phyloP scores from a whole-genome alignment of 2,329 filamentous ascomycete genomes.

The Ophiocordyceps unilateralis region DNA sequence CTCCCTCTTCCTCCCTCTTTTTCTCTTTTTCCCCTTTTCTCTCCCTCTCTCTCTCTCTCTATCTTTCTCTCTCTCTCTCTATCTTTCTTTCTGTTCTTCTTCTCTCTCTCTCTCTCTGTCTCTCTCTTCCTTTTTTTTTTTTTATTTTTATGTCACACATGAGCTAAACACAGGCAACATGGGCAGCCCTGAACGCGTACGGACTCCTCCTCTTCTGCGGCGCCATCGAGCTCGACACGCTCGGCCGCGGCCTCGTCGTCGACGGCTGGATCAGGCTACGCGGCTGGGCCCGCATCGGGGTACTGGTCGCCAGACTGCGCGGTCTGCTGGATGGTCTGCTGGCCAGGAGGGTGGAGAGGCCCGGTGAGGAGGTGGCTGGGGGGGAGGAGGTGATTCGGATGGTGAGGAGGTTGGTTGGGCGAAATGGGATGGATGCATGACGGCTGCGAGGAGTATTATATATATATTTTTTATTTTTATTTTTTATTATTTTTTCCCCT shows the following conservation, averaged over 20 bases:
- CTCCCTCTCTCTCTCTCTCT: not conserved
- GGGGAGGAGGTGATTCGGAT: constrained; percentile 54
- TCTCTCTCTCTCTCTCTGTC: no score
- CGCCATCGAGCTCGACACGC: constrained; percentile 67
- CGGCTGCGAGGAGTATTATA: no score
- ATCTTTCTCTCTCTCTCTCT: no score
- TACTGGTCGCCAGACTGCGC: constrained; percentile 66
- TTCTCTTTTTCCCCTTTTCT: constrained; percentile 1
- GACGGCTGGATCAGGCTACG: constrained; percentile 78
- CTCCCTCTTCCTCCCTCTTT: not conserved
- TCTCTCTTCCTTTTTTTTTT: no score
- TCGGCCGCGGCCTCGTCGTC: constrained; percentile 72
- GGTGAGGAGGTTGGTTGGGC: constrained; percentile 67
- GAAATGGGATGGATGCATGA: constrained; percentile 67
- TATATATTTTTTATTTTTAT: no score
- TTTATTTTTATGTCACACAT: no score
- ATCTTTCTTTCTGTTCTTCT: no score
- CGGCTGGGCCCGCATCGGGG: constrained; percentile 90
- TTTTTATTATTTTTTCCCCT: not conserved
- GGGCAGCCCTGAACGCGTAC: constrained; percentile 68
- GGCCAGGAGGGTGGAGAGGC: constrained; percentile 63
- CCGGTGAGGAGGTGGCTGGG: constrained; percentile 34
- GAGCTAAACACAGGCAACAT: no score
- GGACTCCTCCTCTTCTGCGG: constrained; percentile 79
- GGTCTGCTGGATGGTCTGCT: constrained; percentile 77